These are phyloP conservation scores for Alnus rubra DNA, from an alignment of 306 rosid species.

Conservation along the genomic window DNA sequence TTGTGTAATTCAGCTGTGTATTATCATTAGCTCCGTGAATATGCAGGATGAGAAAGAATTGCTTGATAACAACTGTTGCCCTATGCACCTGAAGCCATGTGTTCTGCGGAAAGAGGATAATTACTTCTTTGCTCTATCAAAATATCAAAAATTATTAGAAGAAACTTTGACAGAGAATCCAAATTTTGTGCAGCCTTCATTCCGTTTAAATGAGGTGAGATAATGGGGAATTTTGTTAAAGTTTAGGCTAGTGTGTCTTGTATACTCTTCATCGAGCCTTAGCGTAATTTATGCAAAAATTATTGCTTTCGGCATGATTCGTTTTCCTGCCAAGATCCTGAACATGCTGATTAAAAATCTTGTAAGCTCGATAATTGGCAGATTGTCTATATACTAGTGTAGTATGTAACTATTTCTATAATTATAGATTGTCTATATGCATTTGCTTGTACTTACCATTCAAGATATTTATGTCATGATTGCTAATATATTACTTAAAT, in stretches of 20 bases:
- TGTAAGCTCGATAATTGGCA: not conserved
- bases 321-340: not conserved
- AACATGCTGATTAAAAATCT: not conserved
- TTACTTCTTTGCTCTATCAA: conserved; percentile 87
- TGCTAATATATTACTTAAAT: not conserved
- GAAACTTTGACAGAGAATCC: conserved; percentile 69
- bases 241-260: not conserved
- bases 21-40: conserved; percentile 18
- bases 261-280: not conserved
- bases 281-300: not conserved
- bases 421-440: not conserved
- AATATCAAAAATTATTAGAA: conserved; percentile 74
- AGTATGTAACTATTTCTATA: not conserved
- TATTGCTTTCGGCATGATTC: not conserved
- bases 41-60: conserved; percentile 90
- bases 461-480: not conserved
- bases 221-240: not conserved
- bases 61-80: conserved; percentile 78
- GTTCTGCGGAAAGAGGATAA: conserved; percentile 88
- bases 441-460: not conserved
- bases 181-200: conserved; percentile 78
- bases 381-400: not conserved
- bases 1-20: conserved; percentile 16
- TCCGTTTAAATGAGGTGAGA: conserved; percentile 79
- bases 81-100: conserved; percentile 89